Evolutionary conservation across 1,284 basidiomycete species (phyloP), one percentile per base, ranked within the genome.

Genomic region (Fomitopsis schrenkii): DNA sequence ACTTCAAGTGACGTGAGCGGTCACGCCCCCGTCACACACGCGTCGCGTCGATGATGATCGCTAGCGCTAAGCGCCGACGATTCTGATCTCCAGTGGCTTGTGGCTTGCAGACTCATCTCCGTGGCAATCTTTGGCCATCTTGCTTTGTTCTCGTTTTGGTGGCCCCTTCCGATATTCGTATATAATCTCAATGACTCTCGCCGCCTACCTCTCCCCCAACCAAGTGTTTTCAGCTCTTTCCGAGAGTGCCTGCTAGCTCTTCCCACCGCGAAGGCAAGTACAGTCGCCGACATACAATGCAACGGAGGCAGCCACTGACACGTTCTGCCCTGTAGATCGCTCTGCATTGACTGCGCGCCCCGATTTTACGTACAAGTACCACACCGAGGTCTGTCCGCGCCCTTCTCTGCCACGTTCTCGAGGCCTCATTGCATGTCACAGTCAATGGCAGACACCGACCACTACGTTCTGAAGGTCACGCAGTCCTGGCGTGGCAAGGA

Each of bases 401-500:
- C 57, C 35, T 46, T 26, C 19, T 40, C 26, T 26, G 30, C 19
- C 44, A 42, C 57, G 41, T 48, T 45, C n/a, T 44, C 30, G 28
- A 30, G n/a, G 19, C 57, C 35, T 38, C 45, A 36, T 41, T 46
- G 22, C 57, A n/a, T 30, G 10, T 35, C 33, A 15, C 19, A 38
- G 45, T n/a, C 42, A 55, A 65, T 67, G 64, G 48, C 55, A n/a
- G 62, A 63, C 28, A 55, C 52, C 22, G 62, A 58, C 62, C 45
- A 46, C 40, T 62, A 65, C 41, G 57, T 55, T 33, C 62, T 68
- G 38, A 41, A 65, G 35, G 62, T 67, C 55, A 69, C 64, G 46
- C 67, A 67, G 35, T 56, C 61, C 26, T 69, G 67, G 67, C 67
- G 66, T 14, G 67, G 66, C 46, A 63, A 61, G 36, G 66, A 66